A percentile compares a stretch with the other conserved stretches of the same genome.
phyloP scores from a whole-genome alignment of 2,329 filamentous ascomycete genomes.

The Xylogone sp. region DNA sequence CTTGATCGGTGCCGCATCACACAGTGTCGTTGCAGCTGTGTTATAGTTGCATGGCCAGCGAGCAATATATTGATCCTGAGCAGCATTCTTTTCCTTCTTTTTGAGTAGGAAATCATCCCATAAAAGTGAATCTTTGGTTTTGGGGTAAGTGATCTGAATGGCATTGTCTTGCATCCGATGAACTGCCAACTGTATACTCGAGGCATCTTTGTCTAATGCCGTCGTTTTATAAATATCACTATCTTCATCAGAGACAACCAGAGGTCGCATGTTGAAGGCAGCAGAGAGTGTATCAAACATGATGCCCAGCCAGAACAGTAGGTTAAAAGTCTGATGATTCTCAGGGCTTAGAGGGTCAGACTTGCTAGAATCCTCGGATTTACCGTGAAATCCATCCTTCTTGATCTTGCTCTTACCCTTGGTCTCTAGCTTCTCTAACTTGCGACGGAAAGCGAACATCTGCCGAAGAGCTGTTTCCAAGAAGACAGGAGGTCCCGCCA shows the following conservation, averaged over 20 bases:
- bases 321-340: constrained; percentile 43
- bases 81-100: background rate
- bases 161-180: background rate
- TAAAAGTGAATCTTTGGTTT: constrained; percentile 20
- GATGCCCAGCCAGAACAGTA: constrained; percentile 54
- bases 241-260: constrained; percentile 42
- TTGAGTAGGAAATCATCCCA: constrained; percentile 36
- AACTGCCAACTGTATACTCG: background rate
- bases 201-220: background rate
- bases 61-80: constrained; percentile 5
- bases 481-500: constrained; percentile 6
- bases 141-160: constrained; percentile 1
- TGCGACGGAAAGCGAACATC: constrained; percentile 4
- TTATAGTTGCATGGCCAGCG: constrained; percentile 52
- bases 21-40: constrained; percentile 44
- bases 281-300: constrained; percentile 57
- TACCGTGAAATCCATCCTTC: constrained; percentile 8
- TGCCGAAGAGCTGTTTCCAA: constrained; percentile 11
- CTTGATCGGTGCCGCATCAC: constrained; percentile 53
- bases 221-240: constrained; percentile 25
- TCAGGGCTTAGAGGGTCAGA: constrained; percentile 24
- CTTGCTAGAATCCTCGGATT: background rate
- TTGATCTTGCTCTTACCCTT: background rate
- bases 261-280: constrained; percentile 45
- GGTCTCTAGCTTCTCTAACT: constrained; percentile 3